Percentiles rank a stretch among this genome's conserved stretches.
These are phyloP conservation scores for Microcera coccophila DNA, from an alignment of 2,329 filamentous ascomycete species.

Conservation along the genomic window DNA sequence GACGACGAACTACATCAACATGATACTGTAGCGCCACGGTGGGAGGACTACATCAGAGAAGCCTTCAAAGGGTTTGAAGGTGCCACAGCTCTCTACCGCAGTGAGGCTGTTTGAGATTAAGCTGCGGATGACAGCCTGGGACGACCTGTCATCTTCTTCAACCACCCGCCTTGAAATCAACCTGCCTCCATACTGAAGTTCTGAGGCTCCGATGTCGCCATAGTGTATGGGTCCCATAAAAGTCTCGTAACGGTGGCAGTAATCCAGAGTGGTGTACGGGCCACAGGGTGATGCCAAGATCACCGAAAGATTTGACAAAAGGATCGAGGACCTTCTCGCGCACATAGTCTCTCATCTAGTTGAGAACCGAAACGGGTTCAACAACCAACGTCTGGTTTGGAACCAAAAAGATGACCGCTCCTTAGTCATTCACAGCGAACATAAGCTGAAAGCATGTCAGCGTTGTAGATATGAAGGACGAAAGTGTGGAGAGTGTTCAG, in stretches of 20 bases:
- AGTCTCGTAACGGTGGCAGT: conserved; percentile 27
- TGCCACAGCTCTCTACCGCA: conserved; percentile 29
- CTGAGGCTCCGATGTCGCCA: conserved; percentile 31
- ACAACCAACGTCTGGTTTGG: conserved; percentile 36
- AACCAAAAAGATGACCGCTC: conserved; percentile 39
- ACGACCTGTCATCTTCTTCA: conserved; percentile 26
- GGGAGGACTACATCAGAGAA: conserved; percentile 37
- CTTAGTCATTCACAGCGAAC: conserved; percentile 42
- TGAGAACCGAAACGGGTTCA: conserved; percentile 43
- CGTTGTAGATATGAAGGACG: neutral
- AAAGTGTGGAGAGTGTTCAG: conserved; percentile 36
- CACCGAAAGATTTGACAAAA: conserved; percentile 30
- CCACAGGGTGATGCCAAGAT: conserved; percentile 24
- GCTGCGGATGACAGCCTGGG: conserved; percentile 28
- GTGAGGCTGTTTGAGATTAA: conserved; percentile 31
- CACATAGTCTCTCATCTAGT: conserved; percentile 38
- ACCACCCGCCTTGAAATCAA: conserved; percentile 33
- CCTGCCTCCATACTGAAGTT: conserved; percentile 35
- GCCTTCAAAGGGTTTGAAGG: conserved; percentile 27
- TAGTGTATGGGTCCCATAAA: conserved; percentile 36
- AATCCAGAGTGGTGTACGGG: conserved; percentile 29
- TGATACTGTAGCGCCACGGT: conserved; percentile 34
- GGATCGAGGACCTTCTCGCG: conserved; percentile 38
- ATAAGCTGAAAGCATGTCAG: conserved; percentile 25
- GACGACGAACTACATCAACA: conserved; percentile 30